phyloP scores from a whole-genome alignment of 768 basidiomycete species.

The Pleurotus eryngii region DNA sequence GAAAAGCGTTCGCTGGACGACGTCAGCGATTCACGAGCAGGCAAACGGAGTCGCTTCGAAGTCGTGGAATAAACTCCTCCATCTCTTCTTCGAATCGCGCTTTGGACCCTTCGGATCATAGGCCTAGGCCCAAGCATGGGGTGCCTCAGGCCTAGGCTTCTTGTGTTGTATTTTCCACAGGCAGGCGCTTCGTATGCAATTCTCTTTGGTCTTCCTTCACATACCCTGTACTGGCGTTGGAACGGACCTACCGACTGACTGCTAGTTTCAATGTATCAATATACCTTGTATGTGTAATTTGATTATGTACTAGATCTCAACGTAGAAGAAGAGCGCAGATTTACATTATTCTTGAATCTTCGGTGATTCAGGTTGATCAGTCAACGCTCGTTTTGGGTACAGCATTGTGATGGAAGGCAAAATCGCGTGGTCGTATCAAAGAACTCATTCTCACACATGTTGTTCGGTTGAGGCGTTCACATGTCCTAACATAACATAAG shows the following conservation, averaged over 20 bases:
- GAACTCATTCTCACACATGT: too few species aligned
- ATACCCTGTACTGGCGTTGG: conserved; percentile 4
- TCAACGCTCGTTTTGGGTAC: too few species aligned
- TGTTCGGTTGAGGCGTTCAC: too few species aligned
- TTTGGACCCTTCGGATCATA: too few species aligned
- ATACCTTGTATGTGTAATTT: neutral
- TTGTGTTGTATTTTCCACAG: neutral
- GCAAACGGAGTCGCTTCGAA: conserved; percentile 61
- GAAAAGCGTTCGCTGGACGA: conserved; percentile 36
- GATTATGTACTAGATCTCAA: neutral
- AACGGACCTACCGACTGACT: neutral
- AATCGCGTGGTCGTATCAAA: too few species aligned
- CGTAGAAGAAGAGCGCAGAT: neutral
- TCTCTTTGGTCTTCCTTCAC: neutral
- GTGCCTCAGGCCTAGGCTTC: too few species aligned
- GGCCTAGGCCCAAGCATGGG: too few species aligned
- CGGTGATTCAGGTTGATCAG: neutral
- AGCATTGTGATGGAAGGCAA: too few species aligned
- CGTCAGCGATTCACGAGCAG: conserved; percentile 39
- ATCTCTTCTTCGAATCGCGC: neutral
- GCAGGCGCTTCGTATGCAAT: neutral
- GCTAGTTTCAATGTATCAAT: conserved; percentile 5
- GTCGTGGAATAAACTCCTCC: conserved; percentile 44
- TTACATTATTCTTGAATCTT: neutral
- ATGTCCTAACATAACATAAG: too few species aligned